Conservation (phyloP, 2,329 filamentous ascomycete species). For the Colletotrichum kahawae region DNA sequence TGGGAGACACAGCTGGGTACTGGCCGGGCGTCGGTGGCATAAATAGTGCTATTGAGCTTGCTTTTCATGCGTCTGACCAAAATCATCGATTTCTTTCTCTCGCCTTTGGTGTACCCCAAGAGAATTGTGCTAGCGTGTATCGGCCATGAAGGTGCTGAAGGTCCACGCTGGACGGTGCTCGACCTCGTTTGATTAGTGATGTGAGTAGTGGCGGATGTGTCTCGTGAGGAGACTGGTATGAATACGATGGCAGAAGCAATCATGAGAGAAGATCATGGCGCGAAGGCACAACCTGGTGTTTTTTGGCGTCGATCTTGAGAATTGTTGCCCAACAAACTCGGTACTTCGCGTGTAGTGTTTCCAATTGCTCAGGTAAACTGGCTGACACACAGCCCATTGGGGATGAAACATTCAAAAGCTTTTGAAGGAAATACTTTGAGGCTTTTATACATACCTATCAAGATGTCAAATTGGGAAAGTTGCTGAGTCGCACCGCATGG, state of each 20-base stretch:
- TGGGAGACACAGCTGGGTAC: too few relatives aligned
- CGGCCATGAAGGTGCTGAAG: too few relatives aligned
- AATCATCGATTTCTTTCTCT: too few relatives aligned
- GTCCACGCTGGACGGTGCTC: too few relatives aligned
- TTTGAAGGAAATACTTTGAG: accelerated
- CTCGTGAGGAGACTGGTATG: not conserved
- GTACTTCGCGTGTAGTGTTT: not conserved
- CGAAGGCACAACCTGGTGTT: accelerated
- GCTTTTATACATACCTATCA: not conserved
- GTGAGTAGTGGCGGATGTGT: accelerated
- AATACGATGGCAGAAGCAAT: not conserved
- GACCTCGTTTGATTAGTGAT: not conserved
- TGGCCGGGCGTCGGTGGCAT: too few relatives aligned
- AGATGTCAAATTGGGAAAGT: accelerated
- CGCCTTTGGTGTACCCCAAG: too few relatives aligned
- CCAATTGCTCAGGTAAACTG: too few relatives aligned
- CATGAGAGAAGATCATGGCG: accelerated
- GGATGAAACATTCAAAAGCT: not conserved
- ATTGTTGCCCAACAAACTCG: not conserved
- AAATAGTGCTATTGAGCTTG: too few relatives aligned
- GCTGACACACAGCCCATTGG: too few relatives aligned
- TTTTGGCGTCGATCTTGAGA: not conserved
- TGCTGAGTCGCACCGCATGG: accelerated
- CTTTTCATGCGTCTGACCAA: too few relatives aligned
- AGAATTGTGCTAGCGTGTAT: too few relatives aligned